phyloP scores from a whole-genome alignment of 768 basidiomycete species.

The Leucocoprinus sp. region DNA sequence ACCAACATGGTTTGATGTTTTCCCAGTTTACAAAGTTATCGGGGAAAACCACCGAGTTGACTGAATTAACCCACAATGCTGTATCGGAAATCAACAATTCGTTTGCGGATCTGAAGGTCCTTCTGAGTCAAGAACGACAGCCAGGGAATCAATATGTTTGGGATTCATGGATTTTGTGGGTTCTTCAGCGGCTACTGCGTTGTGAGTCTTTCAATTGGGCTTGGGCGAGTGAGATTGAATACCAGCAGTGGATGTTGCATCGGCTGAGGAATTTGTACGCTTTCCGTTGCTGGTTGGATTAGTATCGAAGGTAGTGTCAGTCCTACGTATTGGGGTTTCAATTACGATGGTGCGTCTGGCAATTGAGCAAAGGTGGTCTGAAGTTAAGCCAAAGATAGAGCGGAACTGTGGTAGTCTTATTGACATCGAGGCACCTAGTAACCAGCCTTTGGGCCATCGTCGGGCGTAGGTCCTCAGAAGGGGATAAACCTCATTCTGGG shows the following conservation, averaged over 20 bases:
- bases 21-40: constrained; percentile 6
- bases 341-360: constrained; percentile 5
- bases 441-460: not conserved
- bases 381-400: not conserved
- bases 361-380: not conserved
- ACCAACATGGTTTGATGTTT: constrained; percentile 6
- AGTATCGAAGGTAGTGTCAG: not conserved
- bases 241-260: constrained; percentile 3
- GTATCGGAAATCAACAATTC: constrained; percentile 6
- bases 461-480: not conserved
- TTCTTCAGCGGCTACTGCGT: constrained; percentile 1
- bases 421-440: constrained; percentile 1
- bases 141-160: constrained; percentile 3
- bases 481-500: not conserved
- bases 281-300: not conserved
- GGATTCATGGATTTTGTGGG: constrained; percentile 4
- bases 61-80: not conserved
- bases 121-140: not conserved
- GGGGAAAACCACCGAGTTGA: not conserved
- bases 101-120: not conserved
- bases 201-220: constrained; percentile 1
- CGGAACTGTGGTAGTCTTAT: not conserved
- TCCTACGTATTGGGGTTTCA: constrained; percentile 1
- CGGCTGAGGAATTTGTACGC: constrained; percentile 5
- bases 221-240: not conserved